Base-by-base conservation (phyloP, 2,329 filamentous ascomycete genomes). In the Botryotinia calthae region DNA sequence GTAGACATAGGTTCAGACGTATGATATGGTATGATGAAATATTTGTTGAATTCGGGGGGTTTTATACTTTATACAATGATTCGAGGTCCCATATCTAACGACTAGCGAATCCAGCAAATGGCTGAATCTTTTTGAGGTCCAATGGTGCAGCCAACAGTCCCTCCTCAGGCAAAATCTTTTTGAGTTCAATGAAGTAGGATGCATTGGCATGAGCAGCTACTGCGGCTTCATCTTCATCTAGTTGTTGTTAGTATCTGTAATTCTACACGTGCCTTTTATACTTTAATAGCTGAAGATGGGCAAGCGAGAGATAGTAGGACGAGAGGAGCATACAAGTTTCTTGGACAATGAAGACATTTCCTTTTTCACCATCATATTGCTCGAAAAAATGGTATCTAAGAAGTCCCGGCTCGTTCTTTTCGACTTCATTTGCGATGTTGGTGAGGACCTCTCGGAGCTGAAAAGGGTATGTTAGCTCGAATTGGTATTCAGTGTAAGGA, bases 381-480 rank as follows among this genome's bases (percentile, higher is more conserved):
- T 73, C 58, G 22, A 73, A 73, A 12, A 58, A 3, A 12, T 73
- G 66, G 44, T 58, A 73, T 20, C 25, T 44, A 10, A 3, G 20
- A 20, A 37, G 18, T 42, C 22, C 56, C 3, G 46, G 20, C 14
- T 73, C 71, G 22, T 70, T 18, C 25, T 70, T 64, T 31, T 73
- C 28, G 16, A 70, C 44, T 8, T 58, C 40, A 16, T 46, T 63
- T 42, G 12, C 28, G 56, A 73, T 31, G 1, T 37, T 37, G 22
- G 34, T 44, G 22, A 73, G 25, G 25, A 70, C 1, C 56, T 73
- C 71, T 42, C 59, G 44, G 46, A 73, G 22, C 71, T 73, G 22
- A 12, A 37, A 42, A n/a, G 4, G n/a, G 22, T 28, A 42, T 42
- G 9, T 67, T 54, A 67, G 31, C 40, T 44, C n/a, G 40, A 25